Base-by-base conservation (phyloP, 2,329 filamentous ascomycete species). In the Pseudogymnoascus sp. region DNA sequence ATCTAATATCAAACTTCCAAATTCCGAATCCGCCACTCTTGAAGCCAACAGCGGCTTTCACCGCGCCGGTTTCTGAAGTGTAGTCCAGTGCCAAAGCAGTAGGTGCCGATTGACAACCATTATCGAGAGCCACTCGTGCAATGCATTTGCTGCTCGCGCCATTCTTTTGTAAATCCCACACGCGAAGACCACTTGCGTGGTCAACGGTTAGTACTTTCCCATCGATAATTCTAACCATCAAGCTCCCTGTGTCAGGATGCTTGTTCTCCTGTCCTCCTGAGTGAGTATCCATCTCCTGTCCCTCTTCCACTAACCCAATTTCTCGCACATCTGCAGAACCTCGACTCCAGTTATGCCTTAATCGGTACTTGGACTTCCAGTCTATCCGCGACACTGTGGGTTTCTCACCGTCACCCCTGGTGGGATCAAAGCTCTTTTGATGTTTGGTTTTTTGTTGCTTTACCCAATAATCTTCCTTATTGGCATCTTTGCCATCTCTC, bases 321-420 rank as follows among this genome's bases (percentile, higher is more conserved):
- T 96, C 90, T 36, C 89, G 86, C 11, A 96, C 85, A 38, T 84
- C 88, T 69, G 91, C 96, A 67, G 84, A 86, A 0, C 93, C 94
- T 65, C 82, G 84, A 1, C 89, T 84, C 94, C 94, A 97, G 75
- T 97, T 97, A 72, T 96, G 89, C 52, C 90, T 83, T 59, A 97
- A 79, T 70, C 88, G 91, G 75, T 95, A 97, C 69, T 94, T 89
- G 65, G 84, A 83, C 77, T 95, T 96, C 92, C 92, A 97, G 71
- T 94, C 84, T 55, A 83, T 86, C 19, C 76, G 9, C 6, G 28
- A 19, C 49, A 11, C 49, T 8, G 49, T 22, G 11, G 11, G 11
- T 55, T 33, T 19, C 49, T 55, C 49, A 19, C 6, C 16, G 28
- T 22, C n/a, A 70, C 5, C 72, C 74, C 11, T 79, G 79, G 62